Conservation (phyloP, 2,329 filamentous ascomycete species). For the Diaporthe sp. region DNA sequence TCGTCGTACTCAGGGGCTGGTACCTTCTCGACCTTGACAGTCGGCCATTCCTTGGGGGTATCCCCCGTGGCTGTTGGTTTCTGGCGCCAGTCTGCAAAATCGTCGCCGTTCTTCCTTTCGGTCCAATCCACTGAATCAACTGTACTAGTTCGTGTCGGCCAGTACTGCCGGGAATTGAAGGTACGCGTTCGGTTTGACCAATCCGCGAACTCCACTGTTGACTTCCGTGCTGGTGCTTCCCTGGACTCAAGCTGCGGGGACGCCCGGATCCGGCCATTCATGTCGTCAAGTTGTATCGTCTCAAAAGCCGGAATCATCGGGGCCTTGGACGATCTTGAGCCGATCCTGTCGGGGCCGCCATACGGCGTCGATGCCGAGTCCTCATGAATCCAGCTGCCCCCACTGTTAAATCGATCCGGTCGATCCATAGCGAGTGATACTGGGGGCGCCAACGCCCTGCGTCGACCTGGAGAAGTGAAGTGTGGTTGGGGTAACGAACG, state of each 20-base stretch:
- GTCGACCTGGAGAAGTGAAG: slow-evolving; percentile 27
- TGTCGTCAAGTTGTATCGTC: slow-evolving; percentile 18
- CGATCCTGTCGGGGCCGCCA: slow-evolving; percentile 5
- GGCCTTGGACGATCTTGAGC: slow-evolving; percentile 2
- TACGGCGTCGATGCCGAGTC: not conserved
- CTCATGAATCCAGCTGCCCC: slow-evolving; percentile 8
- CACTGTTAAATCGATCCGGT: slow-evolving; percentile 27
- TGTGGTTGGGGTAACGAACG: slow-evolving; percentile 9
- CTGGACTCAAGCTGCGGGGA: not conserved
- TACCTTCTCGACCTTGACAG: slow-evolving; percentile 14
- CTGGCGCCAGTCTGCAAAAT: slow-evolving; percentile 2
- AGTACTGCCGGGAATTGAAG: not conserved
- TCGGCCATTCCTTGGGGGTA: slow-evolving; percentile 16
- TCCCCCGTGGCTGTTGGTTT: not conserved
- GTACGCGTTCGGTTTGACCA: not conserved
- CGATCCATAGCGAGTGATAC: slow-evolving; percentile 31
- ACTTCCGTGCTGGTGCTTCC: not conserved
- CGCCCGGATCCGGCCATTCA: not conserved
- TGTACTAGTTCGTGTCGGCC: slow-evolving; percentile 16
- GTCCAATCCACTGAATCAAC: slow-evolving; percentile 8
- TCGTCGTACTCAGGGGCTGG: not conserved
- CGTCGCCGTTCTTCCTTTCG: slow-evolving; percentile 19
- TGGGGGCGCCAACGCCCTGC: slow-evolving; percentile 31
- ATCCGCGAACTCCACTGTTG: slow-evolving; percentile 9
- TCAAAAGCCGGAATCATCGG: slow-evolving; percentile 15